phyloP scores from a whole-genome alignment of 2,329 filamentous ascomycete genomes.

The Plectosphaerella sp. region DNA sequence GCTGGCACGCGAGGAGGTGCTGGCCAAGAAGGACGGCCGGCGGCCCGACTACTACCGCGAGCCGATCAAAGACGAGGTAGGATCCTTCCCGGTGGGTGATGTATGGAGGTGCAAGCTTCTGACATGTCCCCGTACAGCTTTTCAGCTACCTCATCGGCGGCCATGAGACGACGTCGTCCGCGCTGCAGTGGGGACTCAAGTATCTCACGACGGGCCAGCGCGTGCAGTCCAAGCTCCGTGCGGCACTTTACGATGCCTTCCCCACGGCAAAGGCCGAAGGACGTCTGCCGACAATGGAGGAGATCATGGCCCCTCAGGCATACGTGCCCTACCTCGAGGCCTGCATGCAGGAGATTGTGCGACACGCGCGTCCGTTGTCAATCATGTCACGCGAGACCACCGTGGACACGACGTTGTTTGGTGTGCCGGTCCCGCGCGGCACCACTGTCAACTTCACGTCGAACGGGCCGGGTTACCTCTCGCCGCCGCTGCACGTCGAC shows the following conservation, averaged over 20 bases:
- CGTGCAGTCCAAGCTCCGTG: constrained; percentile 20
- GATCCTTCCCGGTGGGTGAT: constrained; percentile 1
- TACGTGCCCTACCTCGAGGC: constrained; percentile 22
- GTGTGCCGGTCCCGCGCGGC: constrained; percentile 19
- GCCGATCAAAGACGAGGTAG: constrained; percentile 26
- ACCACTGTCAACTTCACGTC: constrained; percentile 13
- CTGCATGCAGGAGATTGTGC: constrained; percentile 22
- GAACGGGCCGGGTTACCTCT: constrained; percentile 7
- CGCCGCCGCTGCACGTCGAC: constrained; percentile 1
- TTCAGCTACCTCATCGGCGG: constrained; percentile 20
- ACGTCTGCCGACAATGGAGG: constrained; percentile 15
- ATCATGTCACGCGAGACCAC: constrained; percentile 17
- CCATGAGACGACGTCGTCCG: constrained; percentile 18
- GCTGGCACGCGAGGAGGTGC: constrained; percentile 22
- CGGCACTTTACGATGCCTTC: constrained; percentile 9
- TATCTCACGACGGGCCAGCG: constrained; percentile 11
- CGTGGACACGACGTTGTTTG: constrained; percentile 19
- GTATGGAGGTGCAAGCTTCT: not conserved
- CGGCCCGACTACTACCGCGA: constrained; percentile 21
- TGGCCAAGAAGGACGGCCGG: constrained; percentile 22
- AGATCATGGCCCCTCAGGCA: constrained; percentile 12
- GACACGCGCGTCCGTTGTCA: constrained; percentile 16
- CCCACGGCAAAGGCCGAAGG: constrained; percentile 9
- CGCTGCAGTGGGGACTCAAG: constrained; percentile 18
- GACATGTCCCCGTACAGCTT: constrained; percentile 8